Evolutionary conservation across 2,329 filamentous ascomycete genomes (phyloP), one percentile per base, ranked within the genome.

Genomic region (Diaporthe australafricana): DNA sequence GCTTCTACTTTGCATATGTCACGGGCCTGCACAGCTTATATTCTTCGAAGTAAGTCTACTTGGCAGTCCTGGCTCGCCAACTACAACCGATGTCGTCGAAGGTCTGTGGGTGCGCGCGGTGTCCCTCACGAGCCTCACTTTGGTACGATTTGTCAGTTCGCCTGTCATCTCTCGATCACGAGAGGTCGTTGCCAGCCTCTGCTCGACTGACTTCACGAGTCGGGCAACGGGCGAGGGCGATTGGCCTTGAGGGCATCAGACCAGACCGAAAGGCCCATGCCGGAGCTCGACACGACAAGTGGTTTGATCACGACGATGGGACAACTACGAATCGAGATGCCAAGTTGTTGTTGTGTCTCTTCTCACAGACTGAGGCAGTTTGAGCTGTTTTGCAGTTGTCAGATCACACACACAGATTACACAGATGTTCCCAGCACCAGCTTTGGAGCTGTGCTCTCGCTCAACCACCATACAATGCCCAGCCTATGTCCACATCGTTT

Each of bases 31-130:
- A 38, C 45, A 38, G 30, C 60, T 11, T 50, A 1, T 5, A 14
- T 2, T 50, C 6, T 25, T 25, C 60, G 47, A 25, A 14, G 27
- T 25, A 14, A 8, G 30, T 63, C 12, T 7, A 32, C 42, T 63
- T 48, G 60, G 60, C 42, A 25, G 42, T 5, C 4, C 11, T 50
- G n/a, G 30, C 27, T 35, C 50, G 60, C 48, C 45, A 63, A 14
- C 20, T 30, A 63, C 12, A 42, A 48, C 60, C 60, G 60, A 63
- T 42, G 6, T 35, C 60, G 42, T 63, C 42, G 5, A 48, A 63
- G 42, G 60, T 63, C 60, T 63, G 60, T 63, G 60, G 60, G 60
- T 48, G 30, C 60, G 60, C 60, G 60, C 60, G 42, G 60, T 48
- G 40, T 63, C 60, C 14, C 45, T 65, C 45, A 42, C 42, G 22